A percentile compares a stretch with the other conserved stretches of the same genome.
Evolutionary conservation across 768 basidiomycete species (phyloP).

Genomic region (Russula earlei): DNA sequence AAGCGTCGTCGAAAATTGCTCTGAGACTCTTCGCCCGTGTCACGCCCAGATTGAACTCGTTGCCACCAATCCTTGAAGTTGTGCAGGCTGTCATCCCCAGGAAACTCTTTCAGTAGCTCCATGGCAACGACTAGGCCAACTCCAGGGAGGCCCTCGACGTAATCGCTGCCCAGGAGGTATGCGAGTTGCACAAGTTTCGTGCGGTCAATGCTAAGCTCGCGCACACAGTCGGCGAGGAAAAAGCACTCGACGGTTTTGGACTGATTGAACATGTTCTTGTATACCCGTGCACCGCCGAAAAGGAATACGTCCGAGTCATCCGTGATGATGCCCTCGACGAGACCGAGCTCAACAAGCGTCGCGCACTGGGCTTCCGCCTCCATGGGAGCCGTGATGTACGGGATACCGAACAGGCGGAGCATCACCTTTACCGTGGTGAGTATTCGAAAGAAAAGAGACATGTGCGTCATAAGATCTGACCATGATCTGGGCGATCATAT

Average conservation of each 20-base stretch:
- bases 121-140: slow-evolving; percentile 95
- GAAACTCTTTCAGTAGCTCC: slow-evolving; percentile 91
- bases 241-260: slow-evolving; percentile 98
- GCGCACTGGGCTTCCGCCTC: slow-evolving; percentile 99
- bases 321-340: slow-evolving; percentile 97
- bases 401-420: slow-evolving; percentile 90
- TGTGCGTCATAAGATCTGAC: slow-evolving; percentile 23
- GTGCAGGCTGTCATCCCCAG: slow-evolving; percentile 72
- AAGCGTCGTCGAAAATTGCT: slow-evolving; percentile 78
- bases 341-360: slow-evolving; percentile 68
- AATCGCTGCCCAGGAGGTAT: slow-evolving; percentile 93
- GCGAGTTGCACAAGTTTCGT: slow-evolving; percentile 84
- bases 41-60: slow-evolving; percentile 84
- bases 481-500: slow-evolving; percentile 84
- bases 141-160: slow-evolving; percentile 85
- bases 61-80: slow-evolving; percentile 93
- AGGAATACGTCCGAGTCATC: slow-evolving; percentile 99
- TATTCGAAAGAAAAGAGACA: background rate
- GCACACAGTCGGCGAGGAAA: slow-evolving; percentile 66
- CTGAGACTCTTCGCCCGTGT: slow-evolving; percentile 60
- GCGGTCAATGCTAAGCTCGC: slow-evolving; percentile 81
- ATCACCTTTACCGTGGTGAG: slow-evolving; percentile 47
- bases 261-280: slow-evolving; percentile 99
- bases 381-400: slow-evolving; percentile 98
- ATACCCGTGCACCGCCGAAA: slow-evolving; percentile 91